phyloP scores from a whole-genome alignment of 2,329 filamentous ascomycete genomes.

The Alternaria sp. region DNA sequence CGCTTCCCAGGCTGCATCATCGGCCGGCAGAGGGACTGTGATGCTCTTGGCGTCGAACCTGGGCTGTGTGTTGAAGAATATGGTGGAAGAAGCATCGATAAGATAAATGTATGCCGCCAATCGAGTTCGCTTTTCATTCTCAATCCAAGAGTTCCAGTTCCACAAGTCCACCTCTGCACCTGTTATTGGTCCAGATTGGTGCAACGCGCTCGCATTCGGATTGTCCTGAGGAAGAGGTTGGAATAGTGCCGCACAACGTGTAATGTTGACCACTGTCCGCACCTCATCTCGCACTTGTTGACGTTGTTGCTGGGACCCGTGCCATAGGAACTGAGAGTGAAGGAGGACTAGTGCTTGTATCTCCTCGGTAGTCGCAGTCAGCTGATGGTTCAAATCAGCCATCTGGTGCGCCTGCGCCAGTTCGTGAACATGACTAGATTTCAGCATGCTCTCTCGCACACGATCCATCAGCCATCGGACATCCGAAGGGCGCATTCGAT shows the following conservation, averaged over 20 bases:
- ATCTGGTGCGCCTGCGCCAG: conserved; percentile 47
- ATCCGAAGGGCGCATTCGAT: conserved; percentile 64
- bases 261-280: conserved; percentile 62
- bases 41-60: conserved; percentile 70
- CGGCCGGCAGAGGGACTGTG: conserved; percentile 70
- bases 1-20: conserved; percentile 78
- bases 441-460: conserved; percentile 64
- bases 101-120: conserved; percentile 70
- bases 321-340: conserved; percentile 70
- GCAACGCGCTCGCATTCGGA: conserved; percentile 64
- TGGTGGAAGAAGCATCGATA: conserved; percentile 67
- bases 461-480: conserved; percentile 73
- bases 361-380: conserved; percentile 63
- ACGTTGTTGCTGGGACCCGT: conserved; percentile 70
- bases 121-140: conserved; percentile 72
- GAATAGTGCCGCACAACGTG: conserved; percentile 64
- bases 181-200: conserved; percentile 58
- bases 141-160: conserved; percentile 71
- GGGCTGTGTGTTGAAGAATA: conserved; percentile 74
- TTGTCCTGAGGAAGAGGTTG: conserved; percentile 58
- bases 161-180: conserved; percentile 60
- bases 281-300: conserved; percentile 67
- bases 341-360: conserved; percentile 70
- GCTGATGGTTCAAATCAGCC: conserved; percentile 47
- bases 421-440: conserved; percentile 60